Evolutionary conservation across 352 stramenopile genomes (phyloP).

Genomic region (Phytophthora capsici): DNA sequence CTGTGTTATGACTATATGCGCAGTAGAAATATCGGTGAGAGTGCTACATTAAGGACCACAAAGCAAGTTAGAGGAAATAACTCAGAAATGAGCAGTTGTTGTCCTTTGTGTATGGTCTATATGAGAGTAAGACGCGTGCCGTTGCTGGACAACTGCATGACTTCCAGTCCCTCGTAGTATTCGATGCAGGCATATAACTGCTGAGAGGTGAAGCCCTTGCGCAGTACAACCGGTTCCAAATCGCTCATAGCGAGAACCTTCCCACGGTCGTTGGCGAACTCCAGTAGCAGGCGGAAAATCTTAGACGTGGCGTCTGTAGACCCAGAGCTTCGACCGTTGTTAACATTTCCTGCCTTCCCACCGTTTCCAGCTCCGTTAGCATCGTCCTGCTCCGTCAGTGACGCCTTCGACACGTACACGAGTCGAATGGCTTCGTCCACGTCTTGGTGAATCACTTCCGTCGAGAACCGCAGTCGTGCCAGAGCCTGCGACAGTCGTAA

Average conservation of each 20-base stretch:
- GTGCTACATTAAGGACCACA: too few species aligned
- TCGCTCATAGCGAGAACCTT: conserved; percentile 87
- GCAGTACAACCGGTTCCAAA: conserved; percentile 94
- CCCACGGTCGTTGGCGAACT: conserved; percentile 89
- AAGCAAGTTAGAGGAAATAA: too few species aligned
- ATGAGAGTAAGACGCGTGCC: conserved; percentile 86
- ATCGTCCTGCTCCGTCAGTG: conserved; percentile 91
- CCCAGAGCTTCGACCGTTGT: conserved; percentile 31
- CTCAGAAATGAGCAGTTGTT: too few species aligned
- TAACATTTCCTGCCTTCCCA: conserved; percentile 23
- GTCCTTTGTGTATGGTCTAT: too few species aligned
- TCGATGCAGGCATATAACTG: conserved; percentile 95
- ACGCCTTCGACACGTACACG: conserved; percentile 98
- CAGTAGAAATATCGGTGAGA: too few species aligned
- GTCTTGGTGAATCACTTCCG: conserved; percentile 95
- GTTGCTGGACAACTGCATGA: conserved; percentile 82
- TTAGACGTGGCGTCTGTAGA: conserved; percentile 93
- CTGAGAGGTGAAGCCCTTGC: conserved; percentile 96
- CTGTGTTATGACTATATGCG: too few species aligned
- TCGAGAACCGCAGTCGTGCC: conserved; percentile 95
- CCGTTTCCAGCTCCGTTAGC: conserved; percentile 38
- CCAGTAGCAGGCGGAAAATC: conserved; percentile 96
- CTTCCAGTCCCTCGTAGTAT: conserved; percentile 93
- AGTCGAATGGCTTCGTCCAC: conserved; percentile 98
- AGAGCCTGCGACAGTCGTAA: conserved; percentile 97